Evolutionary conservation across 2,329 filamentous ascomycete species (phyloP), one percentile per base, ranked within the genome.

Genomic region (Cadophora sp.): DNA sequence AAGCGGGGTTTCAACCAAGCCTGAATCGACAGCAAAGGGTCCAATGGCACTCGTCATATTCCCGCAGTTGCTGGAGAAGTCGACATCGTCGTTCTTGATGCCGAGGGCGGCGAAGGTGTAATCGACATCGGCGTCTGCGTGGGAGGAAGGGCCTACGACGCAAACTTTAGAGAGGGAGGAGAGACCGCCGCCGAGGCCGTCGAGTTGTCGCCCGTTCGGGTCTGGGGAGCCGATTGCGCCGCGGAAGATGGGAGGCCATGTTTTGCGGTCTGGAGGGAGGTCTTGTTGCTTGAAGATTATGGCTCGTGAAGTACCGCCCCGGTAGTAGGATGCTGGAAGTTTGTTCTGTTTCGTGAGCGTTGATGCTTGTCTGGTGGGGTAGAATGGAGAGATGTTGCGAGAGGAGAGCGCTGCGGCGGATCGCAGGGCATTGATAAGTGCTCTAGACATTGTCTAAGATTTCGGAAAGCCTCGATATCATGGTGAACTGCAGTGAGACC

Each of bases 61-160:
- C n/a, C 91, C 91, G 75, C 90, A 93, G 72, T 92, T 93, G 27
- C 89, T 87, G 0, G 88, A 87, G 73, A 87, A 84, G 73, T 93
- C 90, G 2, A 93, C 82, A 39, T 81, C 78, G 4, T 80, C 80
- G 71, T 89, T 83, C 62, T 84, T 84, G 63, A 93, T 84, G 2
- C 90, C 90, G 7, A 93, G 80, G 47, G 89, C 87, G 1, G 90
- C 85, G 75, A 93, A 93, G 0, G 90, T 93, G 74, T 90, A 93
- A 67, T 91, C 87, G 14, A 92, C 81, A 70, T 92, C 85, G 0
- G 83, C 83, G 30, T 82, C 83, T 0, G 76, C 67, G 18, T 81
- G 79, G 2, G 77, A 74, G 2, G 87, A 82, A 0, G 80, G 80
- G 2, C 83, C 84, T 1, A 94, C 82, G 1, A 94, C 81, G 77